Evolutionary conservation across 75 land plant genomes (phyloP).

Genomic region (Adiantum capillusveneris): DNA sequence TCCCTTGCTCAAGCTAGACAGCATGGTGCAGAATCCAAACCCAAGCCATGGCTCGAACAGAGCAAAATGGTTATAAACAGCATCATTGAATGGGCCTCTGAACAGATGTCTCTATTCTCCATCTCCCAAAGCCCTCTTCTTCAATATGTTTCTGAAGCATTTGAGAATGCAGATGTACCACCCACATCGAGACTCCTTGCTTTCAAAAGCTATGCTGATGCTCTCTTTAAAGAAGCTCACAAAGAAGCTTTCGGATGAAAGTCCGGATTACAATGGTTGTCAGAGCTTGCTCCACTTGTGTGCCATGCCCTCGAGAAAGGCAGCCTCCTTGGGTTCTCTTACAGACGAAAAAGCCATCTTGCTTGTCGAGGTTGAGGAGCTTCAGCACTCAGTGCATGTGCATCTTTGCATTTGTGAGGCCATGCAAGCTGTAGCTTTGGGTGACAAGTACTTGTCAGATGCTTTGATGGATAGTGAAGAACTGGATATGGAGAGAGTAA

Average conservation of each 20-base stretch:
- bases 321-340: not conserved
- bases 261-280: not conserved
- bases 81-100: not conserved
- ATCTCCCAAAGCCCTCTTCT: not conserved
- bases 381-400: not conserved
- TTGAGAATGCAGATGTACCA: not conserved
- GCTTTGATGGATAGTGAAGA: slow-evolving; percentile 6
- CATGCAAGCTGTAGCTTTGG: not conserved
- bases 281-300: not conserved
- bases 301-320: not conserved
- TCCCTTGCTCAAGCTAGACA: no score
- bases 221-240: slow-evolving; percentile 3
- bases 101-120: not conserved
- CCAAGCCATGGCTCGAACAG: no score
- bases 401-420: not conserved
- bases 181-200: not conserved
- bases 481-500: slow-evolving; percentile 4
- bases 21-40: no score
- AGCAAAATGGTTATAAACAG: no score
- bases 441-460: not conserved
- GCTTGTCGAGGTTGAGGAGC: not conserved
- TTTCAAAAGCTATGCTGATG: not conserved
- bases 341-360: not conserved
- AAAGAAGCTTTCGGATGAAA: not conserved
- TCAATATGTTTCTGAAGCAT: not conserved